Conservation (phyloP, 2,329 filamentous ascomycete genomes). For the Ophiobolus disseminans region DNA sequence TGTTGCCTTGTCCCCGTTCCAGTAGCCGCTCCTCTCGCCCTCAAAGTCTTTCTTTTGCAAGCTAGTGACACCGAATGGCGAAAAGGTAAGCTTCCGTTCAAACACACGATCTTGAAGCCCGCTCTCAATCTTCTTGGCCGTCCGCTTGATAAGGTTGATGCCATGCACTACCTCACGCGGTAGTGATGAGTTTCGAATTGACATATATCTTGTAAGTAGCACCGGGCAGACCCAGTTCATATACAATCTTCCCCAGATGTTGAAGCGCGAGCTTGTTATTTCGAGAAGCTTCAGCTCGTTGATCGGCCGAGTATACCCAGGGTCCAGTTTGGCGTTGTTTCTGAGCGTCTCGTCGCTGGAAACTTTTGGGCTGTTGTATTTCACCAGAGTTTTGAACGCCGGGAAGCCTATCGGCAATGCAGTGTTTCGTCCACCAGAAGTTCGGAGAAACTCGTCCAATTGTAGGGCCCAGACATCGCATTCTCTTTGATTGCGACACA, state of each 20-base stretch:
- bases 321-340: conserved; percentile 33
- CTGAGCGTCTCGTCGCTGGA: conserved; percentile 40
- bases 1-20: conserved; percentile 20
- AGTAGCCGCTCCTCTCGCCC: conserved; percentile 35
- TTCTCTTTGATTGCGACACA: conserved; percentile 24
- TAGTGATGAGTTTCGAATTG: conserved; percentile 8
- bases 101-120: conserved; percentile 10
- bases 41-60: conserved; percentile 38
- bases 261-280: conserved; percentile 45
- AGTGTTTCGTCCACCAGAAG: conserved; percentile 4
- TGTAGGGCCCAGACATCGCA: conserved; percentile 35
- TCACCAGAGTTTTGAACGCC: conserved; percentile 36
- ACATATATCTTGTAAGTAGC: conserved; percentile 40
- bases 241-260: conserved; percentile 48
- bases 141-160: conserved; percentile 41
- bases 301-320: conserved; percentile 39
- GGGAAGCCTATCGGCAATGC: conserved; percentile 28
- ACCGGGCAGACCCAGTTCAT: conserved; percentile 50
- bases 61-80: conserved; percentile 39
- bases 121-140: conserved; percentile 26
- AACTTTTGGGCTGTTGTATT: conserved; percentile 49
- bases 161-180: conserved; percentile 29
- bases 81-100: conserved; percentile 48
- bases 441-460: conserved; percentile 22
- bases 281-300: conserved; percentile 45